Evolutionary conservation across 345 rosid genomes (phyloP).

Genomic region (Acer negundo): DNA sequence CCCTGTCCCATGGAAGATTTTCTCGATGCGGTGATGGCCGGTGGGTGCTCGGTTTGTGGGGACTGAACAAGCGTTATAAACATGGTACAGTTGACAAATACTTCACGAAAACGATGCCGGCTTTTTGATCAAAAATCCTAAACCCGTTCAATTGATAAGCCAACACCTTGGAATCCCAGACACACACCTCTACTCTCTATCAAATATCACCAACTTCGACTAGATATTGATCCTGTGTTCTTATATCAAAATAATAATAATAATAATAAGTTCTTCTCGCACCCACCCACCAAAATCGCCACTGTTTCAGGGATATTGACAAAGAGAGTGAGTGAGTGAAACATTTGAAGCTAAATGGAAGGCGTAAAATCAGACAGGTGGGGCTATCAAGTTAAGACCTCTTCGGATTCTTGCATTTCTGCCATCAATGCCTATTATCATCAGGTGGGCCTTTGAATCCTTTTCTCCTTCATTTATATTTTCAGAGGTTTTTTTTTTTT

Average conservation of each 20-base stretch:
- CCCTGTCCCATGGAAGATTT: too few relatives aligned
- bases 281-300: background rate
- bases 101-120: background rate
- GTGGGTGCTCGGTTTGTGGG: too few relatives aligned
- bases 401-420: conserved; percentile 65
- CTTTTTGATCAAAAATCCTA: background rate
- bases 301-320: background rate
- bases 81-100: background rate
- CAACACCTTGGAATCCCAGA: background rate
- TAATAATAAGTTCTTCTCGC: too few relatives aligned
- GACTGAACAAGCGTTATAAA: too few relatives aligned
- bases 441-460: conserved; percentile 46
- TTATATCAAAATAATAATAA: too few relatives aligned
- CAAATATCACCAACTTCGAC: too few relatives aligned
- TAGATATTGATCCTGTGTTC: too few relatives aligned
- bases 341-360: conserved; percentile 35
- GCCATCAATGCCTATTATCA: conserved; percentile 66
- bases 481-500: background rate
- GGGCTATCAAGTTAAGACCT: conserved; percentile 74
- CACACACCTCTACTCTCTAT: background rate
- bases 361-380: conserved; percentile 59
- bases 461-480: background rate
- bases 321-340: conserved; percentile 4
- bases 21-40: too few relatives aligned
- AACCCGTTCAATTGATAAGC: background rate